These are phyloP conservation scores for Balansia obtecta DNA, from an alignment of 2,329 filamentous ascomycete genomes.

Conservation along the genomic window DNA sequence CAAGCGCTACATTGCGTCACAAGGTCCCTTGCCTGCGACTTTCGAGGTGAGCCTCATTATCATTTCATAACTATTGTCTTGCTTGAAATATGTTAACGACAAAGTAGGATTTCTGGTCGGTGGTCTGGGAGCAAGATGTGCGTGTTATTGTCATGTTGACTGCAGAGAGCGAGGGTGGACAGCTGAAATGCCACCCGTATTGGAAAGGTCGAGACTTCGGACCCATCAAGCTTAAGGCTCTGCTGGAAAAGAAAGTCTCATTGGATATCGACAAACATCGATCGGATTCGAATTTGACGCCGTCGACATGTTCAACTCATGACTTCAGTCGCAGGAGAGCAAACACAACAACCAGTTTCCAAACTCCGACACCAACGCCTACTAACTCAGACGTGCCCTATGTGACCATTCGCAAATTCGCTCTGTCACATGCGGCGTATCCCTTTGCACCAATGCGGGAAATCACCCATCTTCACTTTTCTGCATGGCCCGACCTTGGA, in stretches of 20 bases:
- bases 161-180: slow-evolving; percentile 83
- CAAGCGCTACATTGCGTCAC: slow-evolving; percentile 90
- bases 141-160: slow-evolving; percentile 95
- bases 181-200: slow-evolving; percentile 90
- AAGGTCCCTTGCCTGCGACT: slow-evolving; percentile 84
- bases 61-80: background rate
- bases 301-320: slow-evolving; percentile 13
- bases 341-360: slow-evolving; percentile 37
- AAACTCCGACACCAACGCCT: slow-evolving; percentile 18
- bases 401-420: slow-evolving; percentile 78
- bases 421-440: slow-evolving; percentile 60
- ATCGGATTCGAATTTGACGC: slow-evolving; percentile 21
- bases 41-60: slow-evolving; percentile 55
- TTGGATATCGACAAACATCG: slow-evolving; percentile 53
- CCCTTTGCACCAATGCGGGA: slow-evolving; percentile 83
- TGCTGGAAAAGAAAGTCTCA: slow-evolving; percentile 74
- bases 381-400: slow-evolving; percentile 49
- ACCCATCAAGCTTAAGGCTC: slow-evolving; percentile 55
- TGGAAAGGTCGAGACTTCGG: slow-evolving; percentile 77
- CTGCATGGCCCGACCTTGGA: slow-evolving; percentile 95
- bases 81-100: no score
- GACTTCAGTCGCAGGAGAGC: slow-evolving; percentile 39
- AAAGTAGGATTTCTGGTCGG: slow-evolving; percentile 85
- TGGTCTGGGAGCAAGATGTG: slow-evolving; percentile 93
- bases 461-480: slow-evolving; percentile 88